These are phyloP conservation scores for Kodamaea sp. DNA, from an alignment of 1,139 yeast genomes.

Conservation along the genomic window DNA sequence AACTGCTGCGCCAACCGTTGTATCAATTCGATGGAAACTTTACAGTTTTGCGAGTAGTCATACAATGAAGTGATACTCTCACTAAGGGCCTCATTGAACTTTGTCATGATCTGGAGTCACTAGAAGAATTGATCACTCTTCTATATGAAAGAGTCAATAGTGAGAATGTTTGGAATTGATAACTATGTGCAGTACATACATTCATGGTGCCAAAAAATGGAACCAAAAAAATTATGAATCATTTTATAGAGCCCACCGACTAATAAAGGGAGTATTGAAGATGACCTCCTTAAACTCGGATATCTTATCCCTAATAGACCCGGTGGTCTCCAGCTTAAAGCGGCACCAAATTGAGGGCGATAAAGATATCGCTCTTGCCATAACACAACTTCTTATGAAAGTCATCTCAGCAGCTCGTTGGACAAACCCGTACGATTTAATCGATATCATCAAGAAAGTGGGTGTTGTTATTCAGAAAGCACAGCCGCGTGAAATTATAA, in stretches of 20 bases:
- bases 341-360: slow-evolving; percentile 77
- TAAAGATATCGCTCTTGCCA: slow-evolving; percentile 77
- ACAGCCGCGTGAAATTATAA: slow-evolving; percentile 76
- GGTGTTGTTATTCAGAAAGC: slow-evolving; percentile 62
- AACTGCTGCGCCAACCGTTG: slow-evolving; percentile 45
- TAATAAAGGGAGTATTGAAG: too few relatives aligned
- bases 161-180: too few relatives aligned
- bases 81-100: slow-evolving; percentile 24
- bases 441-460: slow-evolving; percentile 64
- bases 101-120: too few relatives aligned
- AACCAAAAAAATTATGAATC: background rate
- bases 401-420: slow-evolving; percentile 90
- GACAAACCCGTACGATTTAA: slow-evolving; percentile 73
- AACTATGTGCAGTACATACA: too few relatives aligned
- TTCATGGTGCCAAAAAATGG: too few relatives aligned
- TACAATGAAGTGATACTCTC: slow-evolving; percentile 33
- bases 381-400: slow-evolving; percentile 84
- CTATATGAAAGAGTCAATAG: too few relatives aligned
- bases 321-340: slow-evolving; percentile 49
- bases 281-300: slow-evolving; percentile 30
- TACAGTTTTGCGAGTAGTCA: slow-evolving; percentile 33
- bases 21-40: slow-evolving; percentile 39
- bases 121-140: too few relatives aligned
- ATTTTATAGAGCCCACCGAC: too few relatives aligned
- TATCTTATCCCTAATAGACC: slow-evolving; percentile 39